Conservation (phyloP, 495 filamentous ascomycete genomes). For the Friedmanniomyces simplex region DNA sequence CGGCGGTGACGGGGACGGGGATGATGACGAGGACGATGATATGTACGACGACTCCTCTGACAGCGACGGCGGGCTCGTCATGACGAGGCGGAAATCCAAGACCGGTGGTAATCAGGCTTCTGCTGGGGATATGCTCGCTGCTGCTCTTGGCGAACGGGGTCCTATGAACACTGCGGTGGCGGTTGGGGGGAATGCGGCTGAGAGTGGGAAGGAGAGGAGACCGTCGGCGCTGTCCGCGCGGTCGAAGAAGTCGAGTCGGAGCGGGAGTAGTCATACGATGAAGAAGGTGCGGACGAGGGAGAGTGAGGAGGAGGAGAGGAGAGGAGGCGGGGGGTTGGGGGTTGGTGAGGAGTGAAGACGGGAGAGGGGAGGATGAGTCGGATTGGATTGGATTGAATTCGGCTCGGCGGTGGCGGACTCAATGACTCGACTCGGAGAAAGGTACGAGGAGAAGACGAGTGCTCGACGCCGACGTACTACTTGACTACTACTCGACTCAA, state of each 20-base stretch:
- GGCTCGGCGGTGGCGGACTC: no score
- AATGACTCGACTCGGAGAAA: no score
- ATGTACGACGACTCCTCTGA: slow-evolving; percentile 39
- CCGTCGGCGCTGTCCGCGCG: not conserved
- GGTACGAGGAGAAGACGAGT: no score
- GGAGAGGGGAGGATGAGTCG: no score
- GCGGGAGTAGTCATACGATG: slow-evolving; percentile 21
- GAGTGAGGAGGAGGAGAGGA: slow-evolving; percentile 11
- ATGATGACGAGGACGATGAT: slow-evolving; percentile 30
- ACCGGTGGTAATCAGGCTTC: not conserved
- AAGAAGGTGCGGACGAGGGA: slow-evolving; percentile 20
- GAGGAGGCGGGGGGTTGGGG: not conserved
- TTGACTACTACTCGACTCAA: no score
- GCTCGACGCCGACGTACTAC: no score
- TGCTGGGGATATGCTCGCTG: not conserved
- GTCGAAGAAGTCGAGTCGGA: slow-evolving; percentile 13
- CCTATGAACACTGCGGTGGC: no score
- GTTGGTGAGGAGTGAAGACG: not conserved
- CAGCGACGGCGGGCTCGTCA: slow-evolving; percentile 35
- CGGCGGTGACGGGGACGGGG: no score
- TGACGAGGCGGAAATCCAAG: slow-evolving; percentile 10
- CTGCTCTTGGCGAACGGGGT: not conserved
- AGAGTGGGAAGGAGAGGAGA: not conserved
- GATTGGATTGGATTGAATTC: no score
- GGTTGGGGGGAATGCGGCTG: no score